Evolutionary conservation across 148 eudicot species (phyloP), one percentile per base, ranked within the genome.

Genomic region (Nyssa sinensis): DNA sequence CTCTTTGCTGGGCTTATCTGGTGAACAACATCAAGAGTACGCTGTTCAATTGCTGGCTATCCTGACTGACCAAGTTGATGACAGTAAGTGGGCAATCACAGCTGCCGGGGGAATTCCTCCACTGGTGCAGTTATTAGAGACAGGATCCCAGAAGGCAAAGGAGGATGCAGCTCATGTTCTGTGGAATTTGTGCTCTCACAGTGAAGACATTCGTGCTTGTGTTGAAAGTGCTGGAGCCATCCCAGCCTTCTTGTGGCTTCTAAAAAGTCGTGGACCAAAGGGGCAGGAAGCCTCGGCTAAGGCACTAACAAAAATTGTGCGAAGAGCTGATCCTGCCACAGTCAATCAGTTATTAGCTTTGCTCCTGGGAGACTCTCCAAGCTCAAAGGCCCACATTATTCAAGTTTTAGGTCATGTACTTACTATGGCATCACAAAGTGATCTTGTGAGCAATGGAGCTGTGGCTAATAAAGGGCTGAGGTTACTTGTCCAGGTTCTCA

Each of bases 61-160:
- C 66, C 84, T 93, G 74, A 78, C 87, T 11, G 86, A 88, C 72
- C 90, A 88, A 79, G 86, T 85, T 74, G 93, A 88, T 79, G 97
- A 93, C 65, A 93, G 95, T 84, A 93, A 90, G 77, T 93, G 97
- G 97, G 95, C 97, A 33, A 87, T 90, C 61, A 93, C 97, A 64
- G 97, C 97, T 1, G 93, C 97, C 34, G 95, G 97, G 44, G 97
- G 97, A 47, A 93, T 93, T 74, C 97, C 97, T 41, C 97, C 94
- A 44, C 82, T 93, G 30, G 90, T 93, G 51, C 97, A 88, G 58
- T 74, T 93, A 73, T 66, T 88, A 74, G 95, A 93, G 81, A 81
- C 72, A 58, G 95, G 95, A 74, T 93, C 97, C 29, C 74, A 82
- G n/a, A 90, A 87, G 80, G 93, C 95, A 55, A 88, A 79, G 81